Percentiles rank a stretch among this genome's conserved stretches.
Conservation (phyloP, 2,329 filamentous ascomycete species). For the Colletotrichum musae region DNA sequence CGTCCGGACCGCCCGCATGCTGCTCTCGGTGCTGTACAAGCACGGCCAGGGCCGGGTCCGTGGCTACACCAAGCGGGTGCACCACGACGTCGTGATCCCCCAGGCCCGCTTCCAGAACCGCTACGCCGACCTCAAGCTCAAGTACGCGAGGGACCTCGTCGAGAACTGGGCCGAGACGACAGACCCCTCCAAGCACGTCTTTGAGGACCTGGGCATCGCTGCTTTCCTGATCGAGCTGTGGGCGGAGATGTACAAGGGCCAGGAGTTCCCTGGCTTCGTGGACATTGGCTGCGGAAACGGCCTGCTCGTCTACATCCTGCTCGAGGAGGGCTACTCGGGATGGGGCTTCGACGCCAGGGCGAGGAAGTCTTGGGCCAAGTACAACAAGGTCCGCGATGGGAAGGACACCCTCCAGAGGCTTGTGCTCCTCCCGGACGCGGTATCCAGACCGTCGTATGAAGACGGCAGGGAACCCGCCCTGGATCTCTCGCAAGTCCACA, state of each 20-base stretch:
- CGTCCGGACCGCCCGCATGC: constrained; percentile 76
- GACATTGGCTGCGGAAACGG: constrained; percentile 98
- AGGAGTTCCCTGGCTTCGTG: constrained; percentile 86
- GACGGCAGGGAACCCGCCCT: constrained; percentile 40
- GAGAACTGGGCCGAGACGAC: constrained; percentile 88
- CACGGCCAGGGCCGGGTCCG: constrained; percentile 76
- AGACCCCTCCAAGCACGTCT: constrained; percentile 92
- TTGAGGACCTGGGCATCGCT: constrained; percentile 92
- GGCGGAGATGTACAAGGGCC: constrained; percentile 80
- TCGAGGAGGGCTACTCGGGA: constrained; percentile 84
- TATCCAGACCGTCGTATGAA: constrained; percentile 43
- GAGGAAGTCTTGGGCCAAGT: constrained; percentile 87
- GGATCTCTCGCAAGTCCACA: constrained; percentile 53
- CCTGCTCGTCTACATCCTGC: constrained; percentile 86
- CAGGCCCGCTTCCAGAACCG: constrained; percentile 85
- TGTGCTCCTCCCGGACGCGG: constrained; percentile 64
- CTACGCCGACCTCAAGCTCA: constrained; percentile 84
- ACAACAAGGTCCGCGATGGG: constrained; percentile 58
- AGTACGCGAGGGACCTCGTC: constrained; percentile 81
- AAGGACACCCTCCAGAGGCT: constrained; percentile 57
- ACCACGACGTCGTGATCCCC: constrained; percentile 86
- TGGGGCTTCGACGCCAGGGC: constrained; percentile 94
- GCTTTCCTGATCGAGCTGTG: constrained; percentile 95
- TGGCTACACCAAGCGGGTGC: constrained; percentile 85
- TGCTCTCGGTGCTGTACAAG: constrained; percentile 79